Base-by-base conservation (phyloP, 1,139 yeast genomes). In the Torulaspora globosa region DNA sequence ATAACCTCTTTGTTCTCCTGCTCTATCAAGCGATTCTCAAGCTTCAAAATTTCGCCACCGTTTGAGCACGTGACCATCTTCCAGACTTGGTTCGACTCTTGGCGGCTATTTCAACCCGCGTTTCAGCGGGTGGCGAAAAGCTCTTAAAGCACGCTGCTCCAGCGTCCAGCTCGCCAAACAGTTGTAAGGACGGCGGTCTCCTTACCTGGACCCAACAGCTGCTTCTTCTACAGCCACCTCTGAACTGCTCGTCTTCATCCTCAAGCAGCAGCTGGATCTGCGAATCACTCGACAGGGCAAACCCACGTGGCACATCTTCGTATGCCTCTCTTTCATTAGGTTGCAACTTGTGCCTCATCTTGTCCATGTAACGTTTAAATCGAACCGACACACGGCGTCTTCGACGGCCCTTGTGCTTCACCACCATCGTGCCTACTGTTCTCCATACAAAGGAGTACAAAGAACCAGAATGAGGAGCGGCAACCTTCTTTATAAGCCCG, bases 121-220 rank as follows among this genome's bases (percentile, higher is more conserved):
- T n/a, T 14, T 10, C 41, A 10, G 9, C 28, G 5, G 41, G 41
- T 6, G 41, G 29, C 12, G 41, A 21, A n/a, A 37, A 37, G 12
- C 34, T 37, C 35, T 30, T 37, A 27, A 29, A 30, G 21, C 23
- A 37, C 5, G 29, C 29, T 18, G 31, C 21, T 21, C 11, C 12
- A 2, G 24, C 16, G 15, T 35, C 37, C n/a, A 27, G 15, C 11
- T 27, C 33, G 12, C 38, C 43, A 12, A 43, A 38, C 19, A 43
- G 34, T 23, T 37, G 23, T 27, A 43, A 21, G 1, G 46, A 43
- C 12, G 36, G 34, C 12, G 46, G 39, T 10, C 41, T 31, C 21
- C 8, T 31, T 3, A 31, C 34, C 7, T 16, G 34, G 3, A n/a
- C 7, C 12, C 19, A 31, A 11, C 34, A 31, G 12, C 34, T 15